Conservation (phyloP, 2,329 filamentous ascomycete genomes). For the Ceratocystis alfenasii region DNA sequence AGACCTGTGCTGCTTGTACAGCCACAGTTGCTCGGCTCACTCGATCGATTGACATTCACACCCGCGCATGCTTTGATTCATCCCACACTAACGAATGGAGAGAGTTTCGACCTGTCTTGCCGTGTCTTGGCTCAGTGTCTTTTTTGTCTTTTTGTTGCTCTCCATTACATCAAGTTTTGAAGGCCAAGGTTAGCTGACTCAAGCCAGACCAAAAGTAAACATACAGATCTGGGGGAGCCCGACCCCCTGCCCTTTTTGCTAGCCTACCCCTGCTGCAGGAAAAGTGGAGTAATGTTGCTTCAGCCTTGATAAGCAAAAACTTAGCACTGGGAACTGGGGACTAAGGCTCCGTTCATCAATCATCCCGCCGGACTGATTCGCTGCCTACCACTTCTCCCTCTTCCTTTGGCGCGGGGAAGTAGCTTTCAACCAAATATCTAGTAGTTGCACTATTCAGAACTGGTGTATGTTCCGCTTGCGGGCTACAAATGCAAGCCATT, state of each 20-base stretch:
- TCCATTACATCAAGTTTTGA: background rate
- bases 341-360: background rate
- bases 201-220: background rate
- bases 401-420: background rate
- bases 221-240: background rate
- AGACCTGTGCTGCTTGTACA: constrained; percentile 5
- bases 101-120: background rate
- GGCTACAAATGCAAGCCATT: background rate
- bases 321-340: background rate
- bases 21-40: constrained; percentile 8
- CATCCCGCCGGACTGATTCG: background rate
- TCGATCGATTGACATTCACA: background rate
- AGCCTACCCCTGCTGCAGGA: background rate
- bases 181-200: too few species aligned
- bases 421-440: background rate
- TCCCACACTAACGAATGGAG: background rate
- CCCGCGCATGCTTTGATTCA: background rate
- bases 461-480: background rate
- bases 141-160: background rate
- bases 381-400: background rate
- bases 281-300: background rate
- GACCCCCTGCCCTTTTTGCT: background rate
- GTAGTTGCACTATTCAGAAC: background rate
- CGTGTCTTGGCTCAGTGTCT: background rate
- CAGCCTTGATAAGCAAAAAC: constrained; percentile 1